Evolutionary conservation across 805 yeast genomes (phyloP), one percentile per base, ranked within the genome.

Genomic region (Wickerhamiella galacta): DNA sequence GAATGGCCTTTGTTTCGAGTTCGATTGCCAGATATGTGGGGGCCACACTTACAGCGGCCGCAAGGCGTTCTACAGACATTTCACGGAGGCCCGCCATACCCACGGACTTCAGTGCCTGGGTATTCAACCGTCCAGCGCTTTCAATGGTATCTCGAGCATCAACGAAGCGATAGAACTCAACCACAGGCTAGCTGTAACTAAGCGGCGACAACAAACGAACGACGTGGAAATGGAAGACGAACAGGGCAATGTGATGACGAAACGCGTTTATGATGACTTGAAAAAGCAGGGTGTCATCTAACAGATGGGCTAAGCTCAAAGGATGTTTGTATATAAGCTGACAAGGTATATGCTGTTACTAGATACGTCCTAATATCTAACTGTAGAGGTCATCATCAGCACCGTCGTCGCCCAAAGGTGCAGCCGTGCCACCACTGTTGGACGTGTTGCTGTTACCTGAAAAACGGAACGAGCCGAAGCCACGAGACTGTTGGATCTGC

Each of bases 401-500:
- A 31, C 61, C 70, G 32, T 63, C 72, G 31, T 49, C 57, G 32
- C 64, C 68, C 33, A 64, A 61, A 20, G 63, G 59, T 21, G 70
- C 68, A 34, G 63, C 70, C 23, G 60, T 49, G 32, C 57, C 57
- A 42, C 58, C 57, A 29, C 42, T 47, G 21, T 40, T 55, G 17
- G 55, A 50, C 14, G 54, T 53, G 28, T 52, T 48, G 6, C 39
- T 58, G 31, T 52, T 46, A 21, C 68, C 82, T 43, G 73, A 70
- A 57, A 90, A 87, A 54, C 82, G 73, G 63, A 90, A 87, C 61
- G 77, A 80, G 43, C 87, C 69, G 54, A 80, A 93, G 31, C 98
- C 96, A 63, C 98, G 81, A 1, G 95, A 79, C 37, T 93, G 81
- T 58, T 77, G 92, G 58, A 90, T 67, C 61, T 87, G 95, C 60